Evolutionary conservation across 1,139 yeast genomes (phyloP), one percentile per base, ranked within the genome.

Genomic region (Candida neerlandica): DNA sequence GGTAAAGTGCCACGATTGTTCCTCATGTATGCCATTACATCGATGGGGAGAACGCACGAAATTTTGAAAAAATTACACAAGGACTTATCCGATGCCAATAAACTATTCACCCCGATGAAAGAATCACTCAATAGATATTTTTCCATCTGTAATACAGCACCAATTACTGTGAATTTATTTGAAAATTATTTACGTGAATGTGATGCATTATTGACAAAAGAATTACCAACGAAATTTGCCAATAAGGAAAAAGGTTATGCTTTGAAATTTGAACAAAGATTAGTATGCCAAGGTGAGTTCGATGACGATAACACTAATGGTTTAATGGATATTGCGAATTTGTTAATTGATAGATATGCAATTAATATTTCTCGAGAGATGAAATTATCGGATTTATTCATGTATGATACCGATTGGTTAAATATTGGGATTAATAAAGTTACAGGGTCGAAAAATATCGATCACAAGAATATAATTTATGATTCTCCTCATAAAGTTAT

Each of bases 361-460:
- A 60, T 64, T 1, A 63, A 63, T 35, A 66, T 78, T 4, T 63
- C 62, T 19, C 68, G 75, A 18, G 81, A 75, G 41, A 65, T 72
- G 47, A 71, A 77, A 54, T 64, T 78, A 1, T 69, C 81, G 0
- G 80, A 76, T 38, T 60, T 89, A 40, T 86, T 79, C 58, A 85
- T 85, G 59, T 84, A 86, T 61, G 85, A 89, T 57, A 84, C 84
- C 0, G 73, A 76, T 33, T 89, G 96, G 96, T 69, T 89, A 9
- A 76, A 78, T 16, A 65, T 86, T 5, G 79, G 78, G 4, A 66
- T 70, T 11, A 61, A 59, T 23, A 23, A 18, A 57, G 50, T 16
- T 35, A 33, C 9, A 16, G 4, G 11, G 5, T 7, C 11, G 21
- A 29, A 21, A 23, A 23, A 23, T 23, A 37, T 41, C 12, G 44